Conservation (phyloP, 2,329 filamentous ascomycete species). For the Sphaerulina musiva region DNA sequence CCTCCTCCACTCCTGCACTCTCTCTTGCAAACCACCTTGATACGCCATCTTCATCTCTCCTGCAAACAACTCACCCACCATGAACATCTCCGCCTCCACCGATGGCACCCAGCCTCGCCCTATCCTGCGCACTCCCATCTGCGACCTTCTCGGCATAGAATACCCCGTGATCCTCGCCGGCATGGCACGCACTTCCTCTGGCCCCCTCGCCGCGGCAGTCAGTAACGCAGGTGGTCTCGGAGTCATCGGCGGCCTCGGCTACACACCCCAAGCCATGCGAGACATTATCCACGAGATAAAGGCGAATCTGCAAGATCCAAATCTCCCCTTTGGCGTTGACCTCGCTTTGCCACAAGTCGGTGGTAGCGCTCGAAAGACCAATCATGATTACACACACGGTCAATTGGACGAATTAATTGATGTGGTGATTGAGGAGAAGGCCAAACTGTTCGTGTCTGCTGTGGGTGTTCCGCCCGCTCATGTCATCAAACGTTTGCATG, state of each 20-base stretch:
- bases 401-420: constrained; percentile 82
- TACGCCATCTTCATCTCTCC: not conserved
- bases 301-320: constrained; percentile 57
- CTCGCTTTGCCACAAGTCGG: constrained; percentile 86
- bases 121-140: constrained; percentile 69
- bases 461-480: constrained; percentile 74
- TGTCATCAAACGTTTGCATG: constrained; percentile 71
- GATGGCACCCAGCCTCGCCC: constrained; percentile 25
- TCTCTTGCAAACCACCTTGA: not conserved
- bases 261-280: constrained; percentile 66
- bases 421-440: constrained; percentile 77
- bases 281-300: constrained; percentile 83
- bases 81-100: constrained; percentile 8
- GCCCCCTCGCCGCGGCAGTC: constrained; percentile 72
- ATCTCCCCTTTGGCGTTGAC: constrained; percentile 82
- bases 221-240: constrained; percentile 80
- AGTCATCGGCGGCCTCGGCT: constrained; percentile 57
- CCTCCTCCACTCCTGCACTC: not conserved
- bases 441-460: constrained; percentile 76
- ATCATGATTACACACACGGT: constrained; percentile 91
- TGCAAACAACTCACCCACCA: not conserved
- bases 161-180: constrained; percentile 89
- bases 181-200: constrained; percentile 82
- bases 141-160: constrained; percentile 69
- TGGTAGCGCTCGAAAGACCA: constrained; percentile 75